These are phyloP conservation scores for Paramecium tetraurelia DNA, from an alignment of 73 alveolate species.

Conservation along the genomic window DNA sequence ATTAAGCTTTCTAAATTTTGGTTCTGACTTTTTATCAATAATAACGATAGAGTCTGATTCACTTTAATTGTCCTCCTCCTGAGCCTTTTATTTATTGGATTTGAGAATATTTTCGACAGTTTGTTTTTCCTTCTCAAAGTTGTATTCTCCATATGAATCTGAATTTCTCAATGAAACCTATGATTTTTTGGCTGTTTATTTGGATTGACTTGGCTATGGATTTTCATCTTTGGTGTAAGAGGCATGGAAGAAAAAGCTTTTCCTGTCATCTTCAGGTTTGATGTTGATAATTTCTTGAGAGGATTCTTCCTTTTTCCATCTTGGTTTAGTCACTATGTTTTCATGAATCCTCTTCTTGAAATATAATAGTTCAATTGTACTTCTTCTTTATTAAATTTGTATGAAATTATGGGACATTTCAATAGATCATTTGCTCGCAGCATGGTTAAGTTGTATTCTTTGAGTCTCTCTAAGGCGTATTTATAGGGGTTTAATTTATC, in stretches of 20 bases:
- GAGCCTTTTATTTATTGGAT: not conserved
- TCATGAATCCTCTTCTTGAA: not conserved
- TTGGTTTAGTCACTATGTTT: not conserved
- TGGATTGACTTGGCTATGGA: not conserved
- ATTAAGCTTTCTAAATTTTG: not conserved
- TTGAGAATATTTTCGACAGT: not conserved
- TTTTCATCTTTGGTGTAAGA: not conserved
- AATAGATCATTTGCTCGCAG: not conserved
- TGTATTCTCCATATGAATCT: not conserved
- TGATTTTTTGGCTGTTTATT: not conserved
- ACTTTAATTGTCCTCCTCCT: not conserved
- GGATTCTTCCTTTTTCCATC: not conserved
- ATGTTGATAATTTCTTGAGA: not conserved
- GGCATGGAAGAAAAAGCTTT: not conserved
- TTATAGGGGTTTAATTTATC: not conserved
- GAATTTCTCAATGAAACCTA: not conserved
- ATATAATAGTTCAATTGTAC: not conserved
- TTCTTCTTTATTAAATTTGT: not conserved
- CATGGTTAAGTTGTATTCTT: not conserved
- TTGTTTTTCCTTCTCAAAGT: not conserved
- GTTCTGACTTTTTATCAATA: not conserved
- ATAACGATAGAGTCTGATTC: not conserved
- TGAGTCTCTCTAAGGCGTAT: not conserved
- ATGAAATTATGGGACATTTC: not conserved
- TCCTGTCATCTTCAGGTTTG: not conserved